phyloP scores from a whole-genome alignment of 352 stramenopile species.

The Globisporangium sylvaticum region DNA sequence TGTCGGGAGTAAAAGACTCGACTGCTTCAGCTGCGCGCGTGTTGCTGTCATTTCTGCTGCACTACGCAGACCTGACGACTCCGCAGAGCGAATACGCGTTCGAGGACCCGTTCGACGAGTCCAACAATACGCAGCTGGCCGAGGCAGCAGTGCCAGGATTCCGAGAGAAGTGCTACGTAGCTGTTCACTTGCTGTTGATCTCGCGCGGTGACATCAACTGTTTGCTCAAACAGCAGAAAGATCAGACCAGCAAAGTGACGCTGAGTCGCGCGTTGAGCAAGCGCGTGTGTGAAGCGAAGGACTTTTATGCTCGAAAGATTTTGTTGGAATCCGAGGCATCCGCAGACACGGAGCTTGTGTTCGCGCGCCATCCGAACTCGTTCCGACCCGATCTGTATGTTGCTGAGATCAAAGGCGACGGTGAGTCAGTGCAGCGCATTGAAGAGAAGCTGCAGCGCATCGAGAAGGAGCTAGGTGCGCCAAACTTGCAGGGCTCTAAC shows the following conservation, averaged over 20 bases:
- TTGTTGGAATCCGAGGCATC: constrained; percentile 41
- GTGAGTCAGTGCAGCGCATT: constrained; percentile 52
- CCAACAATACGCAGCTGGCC: constrained; percentile 65
- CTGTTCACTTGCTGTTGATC: constrained; percentile 61
- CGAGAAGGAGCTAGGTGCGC: constrained; percentile 62
- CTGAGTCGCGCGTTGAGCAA: constrained; percentile 71
- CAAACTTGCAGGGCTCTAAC: constrained; percentile 36
- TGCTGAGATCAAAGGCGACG: constrained; percentile 60
- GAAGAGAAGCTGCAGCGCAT: constrained; percentile 61
- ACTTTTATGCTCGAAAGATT: constrained; percentile 73
- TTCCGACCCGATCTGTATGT: constrained; percentile 70
- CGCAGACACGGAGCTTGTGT: constrained; percentile 27
- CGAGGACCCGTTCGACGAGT: constrained; percentile 47
- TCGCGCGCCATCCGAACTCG: constrained; percentile 55
- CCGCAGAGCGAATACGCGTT: constrained; percentile 45
- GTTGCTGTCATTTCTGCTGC: constrained; percentile 50
- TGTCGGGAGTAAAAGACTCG: constrained; percentile 24
- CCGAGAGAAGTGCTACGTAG: constrained; percentile 59
- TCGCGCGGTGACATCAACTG: constrained; percentile 53
- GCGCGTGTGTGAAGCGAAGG: constrained; percentile 43
- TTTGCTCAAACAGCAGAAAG: constrained; percentile 40
- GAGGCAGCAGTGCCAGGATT: constrained; percentile 38
- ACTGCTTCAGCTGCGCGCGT: constrained; percentile 38
- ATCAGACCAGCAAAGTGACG: constrained; percentile 60
- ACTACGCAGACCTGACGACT: constrained; percentile 57